Conservation (phyloP, 139 green algal species). For the Tetraselmis striata region DNA sequence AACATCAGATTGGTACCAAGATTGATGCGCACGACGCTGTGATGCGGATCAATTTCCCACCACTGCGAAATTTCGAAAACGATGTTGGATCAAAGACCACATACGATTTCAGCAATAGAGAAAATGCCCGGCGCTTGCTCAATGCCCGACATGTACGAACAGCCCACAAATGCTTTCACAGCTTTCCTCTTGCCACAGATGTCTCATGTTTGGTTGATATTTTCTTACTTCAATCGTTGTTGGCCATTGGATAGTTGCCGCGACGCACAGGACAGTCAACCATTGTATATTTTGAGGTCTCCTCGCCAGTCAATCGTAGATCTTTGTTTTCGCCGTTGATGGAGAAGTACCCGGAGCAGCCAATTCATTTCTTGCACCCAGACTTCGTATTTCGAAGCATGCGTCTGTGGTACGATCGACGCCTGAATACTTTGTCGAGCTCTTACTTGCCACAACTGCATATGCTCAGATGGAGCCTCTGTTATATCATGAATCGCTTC, state of each 20-base stretch:
- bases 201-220: too few relatives aligned
- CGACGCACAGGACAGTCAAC: too few relatives aligned
- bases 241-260: too few relatives aligned
- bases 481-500: too few relatives aligned
- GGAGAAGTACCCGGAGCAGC: constrained; percentile 7
- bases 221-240: too few relatives aligned
- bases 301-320: constrained; percentile 9
- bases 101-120: constrained; percentile 11
- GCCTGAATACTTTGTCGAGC: too few relatives aligned
- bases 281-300: constrained; percentile 7
- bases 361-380: constrained; percentile 6
- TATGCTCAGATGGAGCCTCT: too few relatives aligned
- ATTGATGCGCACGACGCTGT: constrained; percentile 11
- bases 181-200: neutral
- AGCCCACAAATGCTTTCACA: too few relatives aligned
- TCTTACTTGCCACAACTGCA: too few relatives aligned
- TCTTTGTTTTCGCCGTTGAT: constrained; percentile 2
- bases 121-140: constrained; percentile 8
- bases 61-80: constrained; percentile 5
- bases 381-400: neutral
- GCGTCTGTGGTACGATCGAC: constrained; percentile 1
- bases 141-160: neutral
- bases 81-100: constrained; percentile 9
- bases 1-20: neutral
- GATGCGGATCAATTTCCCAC: constrained; percentile 11